These are phyloP conservation scores for Ascochyta pisi DNA, from an alignment of 2,329 filamentous ascomycete genomes.

Conservation along the genomic window DNA sequence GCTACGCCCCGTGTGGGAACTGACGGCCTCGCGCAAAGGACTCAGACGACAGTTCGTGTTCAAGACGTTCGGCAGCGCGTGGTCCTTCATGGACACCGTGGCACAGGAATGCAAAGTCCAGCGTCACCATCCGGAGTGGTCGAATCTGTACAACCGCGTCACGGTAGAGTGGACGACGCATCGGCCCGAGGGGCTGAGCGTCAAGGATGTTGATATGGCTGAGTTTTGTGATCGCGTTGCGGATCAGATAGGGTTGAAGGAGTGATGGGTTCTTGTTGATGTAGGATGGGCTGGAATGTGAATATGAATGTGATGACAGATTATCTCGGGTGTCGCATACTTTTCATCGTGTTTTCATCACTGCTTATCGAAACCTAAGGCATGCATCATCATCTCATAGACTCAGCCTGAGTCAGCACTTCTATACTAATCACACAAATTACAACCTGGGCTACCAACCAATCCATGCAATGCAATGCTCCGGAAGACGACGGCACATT, in stretches of 20 bases:
- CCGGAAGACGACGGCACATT: no score
- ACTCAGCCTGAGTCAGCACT: no score
- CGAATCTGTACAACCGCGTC: conserved; percentile 44
- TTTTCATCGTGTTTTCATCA: no score
- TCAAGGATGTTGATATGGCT: conserved; percentile 48
- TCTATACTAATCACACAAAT: no score
- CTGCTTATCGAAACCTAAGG: no score
- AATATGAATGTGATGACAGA: no score
- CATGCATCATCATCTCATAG: no score
- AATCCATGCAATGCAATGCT: no score
- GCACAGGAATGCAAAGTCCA: conserved; percentile 44
- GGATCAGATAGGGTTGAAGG: conserved; percentile 36
- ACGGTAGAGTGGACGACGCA: conserved; percentile 48
- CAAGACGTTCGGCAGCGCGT: conserved; percentile 40
- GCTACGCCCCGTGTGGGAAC: conserved; percentile 35
- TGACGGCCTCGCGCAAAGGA: conserved; percentile 33
- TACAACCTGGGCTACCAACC: no score
- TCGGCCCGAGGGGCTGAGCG: conserved; percentile 41
- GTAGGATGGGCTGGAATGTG: no score
- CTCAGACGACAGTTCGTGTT: conserved; percentile 40
- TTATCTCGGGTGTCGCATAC: no score
- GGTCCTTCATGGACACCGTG: conserved; percentile 43
- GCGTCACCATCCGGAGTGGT: conserved; percentile 45
- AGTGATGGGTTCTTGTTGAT: neutral
- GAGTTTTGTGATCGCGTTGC: conserved; percentile 45